A percentile compares a stretch with the other conserved stretches of the same genome.
These are phyloP conservation scores for Amaranthus hypochondriacus DNA, from an alignment of 148 eudicot species.

Conservation along the genomic window DNA sequence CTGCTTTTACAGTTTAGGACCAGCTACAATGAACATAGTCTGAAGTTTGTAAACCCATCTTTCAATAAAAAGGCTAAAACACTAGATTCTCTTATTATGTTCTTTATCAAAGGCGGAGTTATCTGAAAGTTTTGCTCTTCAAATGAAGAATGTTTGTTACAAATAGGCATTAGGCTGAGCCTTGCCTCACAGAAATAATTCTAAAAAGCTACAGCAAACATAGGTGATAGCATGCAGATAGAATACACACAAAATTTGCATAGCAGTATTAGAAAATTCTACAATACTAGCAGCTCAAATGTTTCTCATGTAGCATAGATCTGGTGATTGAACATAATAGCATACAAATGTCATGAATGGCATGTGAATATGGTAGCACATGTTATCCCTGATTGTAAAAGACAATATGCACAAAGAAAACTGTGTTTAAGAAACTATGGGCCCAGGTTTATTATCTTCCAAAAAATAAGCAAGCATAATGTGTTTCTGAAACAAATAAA, in stretches of 20 bases:
- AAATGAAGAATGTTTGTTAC: neutral
- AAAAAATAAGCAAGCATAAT: neutral
- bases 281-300: neutral
- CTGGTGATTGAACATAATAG: neutral
- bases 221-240: neutral
- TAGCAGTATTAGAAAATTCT: neutral
- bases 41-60: neutral
- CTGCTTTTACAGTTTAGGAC: neutral
- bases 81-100: neutral
- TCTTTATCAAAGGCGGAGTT: neutral
- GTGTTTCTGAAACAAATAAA: neutral
- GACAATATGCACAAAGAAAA: neutral
- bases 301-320: neutral
- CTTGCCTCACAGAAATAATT: neutral
- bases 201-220: neutral
- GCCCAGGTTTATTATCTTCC: neutral
- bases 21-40: neutral
- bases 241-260: neutral
- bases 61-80: neutral
- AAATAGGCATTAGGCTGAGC: neutral
- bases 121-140: neutral
- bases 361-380: neutral
- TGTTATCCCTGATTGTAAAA: neutral
- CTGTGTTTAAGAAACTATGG: neutral
- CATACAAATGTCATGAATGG: neutral